Evolutionary conservation across 805 yeast species (phyloP), one percentile per base, ranked within the genome.

Genomic region (Kodamaea fukazawae): DNA sequence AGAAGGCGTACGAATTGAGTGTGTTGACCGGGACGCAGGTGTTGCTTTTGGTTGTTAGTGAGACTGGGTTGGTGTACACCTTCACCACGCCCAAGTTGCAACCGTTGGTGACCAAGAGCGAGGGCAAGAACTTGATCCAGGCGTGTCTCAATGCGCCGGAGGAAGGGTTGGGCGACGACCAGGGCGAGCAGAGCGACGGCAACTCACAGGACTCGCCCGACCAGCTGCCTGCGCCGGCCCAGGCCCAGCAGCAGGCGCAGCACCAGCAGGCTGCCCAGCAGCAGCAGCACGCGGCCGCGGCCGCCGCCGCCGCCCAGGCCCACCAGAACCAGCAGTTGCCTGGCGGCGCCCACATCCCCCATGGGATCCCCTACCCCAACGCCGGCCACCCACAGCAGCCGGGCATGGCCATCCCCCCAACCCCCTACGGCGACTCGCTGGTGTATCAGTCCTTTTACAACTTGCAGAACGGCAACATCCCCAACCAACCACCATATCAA

Each of bases 1-100:
- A 93, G 71, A 93, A 93, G 71, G 99, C 99, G n/a, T 93, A 91
- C 67, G 99, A 93, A 63, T 75, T 93, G 49, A 85, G 96, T 14
- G 98, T 93, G 38, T 76, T 93, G 54, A 93, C 99, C 10, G 99
- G 99, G 42, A 93, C 99, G 23, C 99, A 93, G 66, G 98, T 93
- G 20, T 75, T 93, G 48, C 72, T 93, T 44, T 78, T 93, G 53
- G 99, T 93, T 41, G 99, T 93, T 22, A 84, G 95, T 39, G 99
- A 93, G 65, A 93, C 99, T n/a, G 99, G 99, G 11, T 79, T 93
- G 47, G 99, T 93, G 40, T 93, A 93, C 67, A 93, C 99, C 14
- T 93, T 93, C 64, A 91, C 98, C 42, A 93, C 99, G n/a, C 99
- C 99, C 43, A 93, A 93, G 67, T 80, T 93, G 59, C 98, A 93